These are phyloP conservation scores for Mrakia blollopis DNA, from an alignment of 768 basidiomycete genomes.

Conservation along the genomic window DNA sequence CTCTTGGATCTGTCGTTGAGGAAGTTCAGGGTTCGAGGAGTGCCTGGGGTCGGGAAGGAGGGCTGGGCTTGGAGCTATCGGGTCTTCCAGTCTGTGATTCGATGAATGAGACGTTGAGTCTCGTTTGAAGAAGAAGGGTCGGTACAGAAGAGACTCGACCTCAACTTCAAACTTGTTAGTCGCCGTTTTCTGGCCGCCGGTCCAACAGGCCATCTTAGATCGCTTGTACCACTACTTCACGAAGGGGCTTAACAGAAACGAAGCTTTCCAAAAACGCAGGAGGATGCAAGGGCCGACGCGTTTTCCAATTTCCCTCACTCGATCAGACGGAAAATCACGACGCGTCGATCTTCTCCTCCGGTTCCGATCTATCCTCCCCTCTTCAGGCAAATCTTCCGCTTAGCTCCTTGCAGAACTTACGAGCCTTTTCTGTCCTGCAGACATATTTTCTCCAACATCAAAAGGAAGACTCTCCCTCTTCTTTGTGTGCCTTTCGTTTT, in stretches of 20 bases:
- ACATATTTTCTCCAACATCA: no score
- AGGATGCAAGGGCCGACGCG: background rate
- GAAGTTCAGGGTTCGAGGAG: conserved; percentile 7
- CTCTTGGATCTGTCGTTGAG: conserved; percentile 4
- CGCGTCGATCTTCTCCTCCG: background rate
- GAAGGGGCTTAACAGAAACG: background rate
- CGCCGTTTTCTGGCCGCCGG: no score
- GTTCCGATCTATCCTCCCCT: background rate
- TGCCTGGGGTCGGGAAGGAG: background rate
- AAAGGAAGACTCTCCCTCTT: background rate
- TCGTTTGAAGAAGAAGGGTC: background rate
- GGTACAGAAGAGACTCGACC: background rate
- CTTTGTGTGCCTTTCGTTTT: background rate
- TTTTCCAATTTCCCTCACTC: background rate
- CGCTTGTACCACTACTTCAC: no score
- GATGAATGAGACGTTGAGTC: background rate
- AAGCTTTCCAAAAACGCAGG: background rate
- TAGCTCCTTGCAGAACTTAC: no score
- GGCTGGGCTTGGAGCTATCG: conserved; percentile 4
- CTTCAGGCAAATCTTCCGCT: background rate
- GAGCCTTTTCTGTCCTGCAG: no score
- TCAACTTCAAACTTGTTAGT: background rate
- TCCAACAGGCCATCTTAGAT: no score
- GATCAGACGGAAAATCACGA: background rate
- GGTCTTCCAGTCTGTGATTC: background rate